Evolutionary conservation across 805 yeast species (phyloP).

Genomic region (Teunomyces tritomae): DNA sequence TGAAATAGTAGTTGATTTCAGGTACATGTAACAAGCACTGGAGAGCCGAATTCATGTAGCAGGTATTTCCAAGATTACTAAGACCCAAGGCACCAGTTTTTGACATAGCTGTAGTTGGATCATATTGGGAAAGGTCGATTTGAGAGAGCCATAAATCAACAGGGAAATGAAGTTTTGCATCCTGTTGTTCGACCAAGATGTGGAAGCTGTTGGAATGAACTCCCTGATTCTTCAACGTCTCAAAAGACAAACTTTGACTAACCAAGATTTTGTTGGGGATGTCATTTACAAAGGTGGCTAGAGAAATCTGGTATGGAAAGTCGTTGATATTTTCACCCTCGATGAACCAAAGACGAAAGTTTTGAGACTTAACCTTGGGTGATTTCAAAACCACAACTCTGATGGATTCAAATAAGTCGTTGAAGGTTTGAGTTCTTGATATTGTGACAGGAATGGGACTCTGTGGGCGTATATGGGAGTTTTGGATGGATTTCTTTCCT

Average conservation of each 20-base stretch:
- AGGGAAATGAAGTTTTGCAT: conserved; percentile 3
- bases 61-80: conserved; percentile 80
- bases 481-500: conserved; percentile 14
- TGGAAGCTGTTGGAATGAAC: conserved; percentile 6
- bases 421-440: conserved; percentile 35
- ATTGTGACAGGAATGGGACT: conserved; percentile 15
- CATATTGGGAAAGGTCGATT: conserved; percentile 12
- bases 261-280: conserved; percentile 29
- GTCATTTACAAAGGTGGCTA: conserved; percentile 27
- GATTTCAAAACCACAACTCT: conserved; percentile 19
- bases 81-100: conserved; percentile 53
- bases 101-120: conserved; percentile 9
- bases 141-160: conserved; percentile 5
- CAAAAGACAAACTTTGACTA: conserved; percentile 17
- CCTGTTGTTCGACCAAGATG: conserved; percentile 6
- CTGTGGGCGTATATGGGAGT: conserved; percentile 2
- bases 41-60: conserved; percentile 92
- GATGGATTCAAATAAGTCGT: conserved; percentile 28
- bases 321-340: conserved; percentile 21
- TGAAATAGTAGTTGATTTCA: conserved; percentile 74
- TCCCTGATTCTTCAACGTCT: conserved; percentile 31
- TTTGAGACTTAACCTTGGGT: conserved; percentile 10
- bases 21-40: conserved; percentile 89
- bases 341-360: conserved; percentile 39
- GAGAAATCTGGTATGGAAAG: conserved; percentile 21